Percentiles rank a stretch among this genome's conserved stretches.
These are phyloP conservation scores for Aplosporella prunicola DNA, from an alignment of 2,329 filamentous ascomycete species.

Conservation along the genomic window DNA sequence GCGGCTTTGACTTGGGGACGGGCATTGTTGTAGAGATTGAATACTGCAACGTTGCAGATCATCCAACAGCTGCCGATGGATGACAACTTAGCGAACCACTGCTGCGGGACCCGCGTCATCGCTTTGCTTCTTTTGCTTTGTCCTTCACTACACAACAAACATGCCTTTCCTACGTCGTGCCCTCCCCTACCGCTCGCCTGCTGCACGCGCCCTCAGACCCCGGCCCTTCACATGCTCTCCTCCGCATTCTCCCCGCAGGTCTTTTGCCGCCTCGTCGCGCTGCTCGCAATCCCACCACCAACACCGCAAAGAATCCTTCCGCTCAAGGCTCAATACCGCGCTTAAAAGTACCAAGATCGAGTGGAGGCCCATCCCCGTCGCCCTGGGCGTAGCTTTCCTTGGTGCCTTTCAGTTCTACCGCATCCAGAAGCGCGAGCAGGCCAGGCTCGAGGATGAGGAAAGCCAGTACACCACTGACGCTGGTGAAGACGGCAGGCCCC, in stretches of 20 bases:
- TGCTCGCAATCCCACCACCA: conserved; percentile 31
- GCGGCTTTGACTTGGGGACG: background rate
- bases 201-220: conserved; percentile 9
- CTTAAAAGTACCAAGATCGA: conserved; percentile 58
- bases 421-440: conserved; percentile 46
- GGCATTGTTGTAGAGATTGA: background rate
- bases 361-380: conserved; percentile 87
- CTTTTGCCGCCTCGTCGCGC: conserved; percentile 33
- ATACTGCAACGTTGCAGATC: background rate
- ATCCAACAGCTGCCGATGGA: background rate
- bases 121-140: background rate
- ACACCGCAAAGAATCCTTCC: conserved; percentile 44
- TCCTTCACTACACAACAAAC: background rate
- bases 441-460: conserved; percentile 29
- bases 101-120: conserved; percentile 9
- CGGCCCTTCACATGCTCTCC: conserved; percentile 11
- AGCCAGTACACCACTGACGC: conserved; percentile 33
- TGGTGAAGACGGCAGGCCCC: conserved; percentile 43
- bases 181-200: conserved; percentile 2
- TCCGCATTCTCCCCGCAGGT: conserved; percentile 15
- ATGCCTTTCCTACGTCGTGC: conserved; percentile 3
- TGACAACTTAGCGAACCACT: background rate
- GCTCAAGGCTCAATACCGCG: conserved; percentile 47
- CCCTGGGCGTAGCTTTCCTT: conserved; percentile 74
- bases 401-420: conserved; percentile 79